These are phyloP conservation scores for Hirsutella minnesotensis DNA, from an alignment of 2,329 filamentous ascomycete genomes.

Conservation along the genomic window DNA sequence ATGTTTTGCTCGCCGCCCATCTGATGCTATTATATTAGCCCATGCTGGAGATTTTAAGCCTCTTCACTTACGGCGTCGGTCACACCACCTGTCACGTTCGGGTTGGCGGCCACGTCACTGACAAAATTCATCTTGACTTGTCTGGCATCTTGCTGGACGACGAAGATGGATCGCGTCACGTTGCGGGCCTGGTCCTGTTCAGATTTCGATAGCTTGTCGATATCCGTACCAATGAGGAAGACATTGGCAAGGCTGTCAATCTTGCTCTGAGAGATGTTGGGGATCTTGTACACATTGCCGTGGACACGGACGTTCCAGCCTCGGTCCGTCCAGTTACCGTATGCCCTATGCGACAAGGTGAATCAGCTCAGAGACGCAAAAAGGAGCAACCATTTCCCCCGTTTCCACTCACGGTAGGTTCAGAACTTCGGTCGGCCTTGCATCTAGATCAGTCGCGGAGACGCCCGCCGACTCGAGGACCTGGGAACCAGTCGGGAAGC, in stretches of 20 bases:
- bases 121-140: slow-evolving; percentile 52
- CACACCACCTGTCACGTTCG: slow-evolving; percentile 43
- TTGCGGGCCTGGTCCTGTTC: slow-evolving; percentile 61
- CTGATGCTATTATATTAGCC: too few species aligned
- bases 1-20: slow-evolving; percentile 50
- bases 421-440: slow-evolving; percentile 56
- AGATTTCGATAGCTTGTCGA: slow-evolving; percentile 43
- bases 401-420: slow-evolving; percentile 45
- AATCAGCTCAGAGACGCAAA: background rate
- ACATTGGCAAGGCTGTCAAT: slow-evolving; percentile 58
- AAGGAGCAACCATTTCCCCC: too few species aligned
- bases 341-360: slow-evolving; percentile 26
- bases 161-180: slow-evolving; percentile 58
- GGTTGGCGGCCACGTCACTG: slow-evolving; percentile 30
- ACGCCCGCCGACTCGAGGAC: slow-evolving; percentile 53
- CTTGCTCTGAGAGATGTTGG: slow-evolving; percentile 51
- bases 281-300: slow-evolving; percentile 73
- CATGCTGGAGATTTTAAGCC: too few species aligned
- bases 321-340: slow-evolving; percentile 67
- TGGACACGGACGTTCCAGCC: slow-evolving; percentile 69
- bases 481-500: slow-evolving; percentile 48
- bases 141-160: slow-evolving; percentile 58
- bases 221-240: slow-evolving; percentile 54
- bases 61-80: slow-evolving; percentile 28
- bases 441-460: slow-evolving; percentile 42